phyloP scores from a whole-genome alignment of 306 rosid species.

The Citrullus amarus region DNA sequence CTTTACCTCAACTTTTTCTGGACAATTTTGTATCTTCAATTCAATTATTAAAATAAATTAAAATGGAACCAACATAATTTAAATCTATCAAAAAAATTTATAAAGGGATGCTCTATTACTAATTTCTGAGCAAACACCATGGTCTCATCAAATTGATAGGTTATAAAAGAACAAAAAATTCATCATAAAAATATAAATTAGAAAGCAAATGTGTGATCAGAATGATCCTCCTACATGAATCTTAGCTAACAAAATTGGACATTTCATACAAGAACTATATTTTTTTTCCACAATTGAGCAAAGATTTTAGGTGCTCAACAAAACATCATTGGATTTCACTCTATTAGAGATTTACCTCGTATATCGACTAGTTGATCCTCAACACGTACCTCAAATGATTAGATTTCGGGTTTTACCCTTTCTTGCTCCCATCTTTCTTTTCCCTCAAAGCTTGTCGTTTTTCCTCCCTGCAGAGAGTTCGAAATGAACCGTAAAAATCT shows the following conservation, averaged over 20 bases:
- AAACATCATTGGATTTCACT: neutral
- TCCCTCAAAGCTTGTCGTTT: conserved; percentile 51
- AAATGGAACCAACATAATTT: too few species aligned
- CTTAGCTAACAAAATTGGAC: conserved; percentile 1
- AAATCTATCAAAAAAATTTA: neutral
- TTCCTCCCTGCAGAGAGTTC: conserved; percentile 57
- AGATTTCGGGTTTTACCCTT: neutral
- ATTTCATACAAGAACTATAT: neutral
- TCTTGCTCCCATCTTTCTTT: conserved; percentile 17
- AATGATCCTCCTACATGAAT: neutral
- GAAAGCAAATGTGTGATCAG: neutral
- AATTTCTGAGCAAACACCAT: neutral
- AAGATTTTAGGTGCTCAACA: neutral
- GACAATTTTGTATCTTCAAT: too few species aligned
- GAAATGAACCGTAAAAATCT: neutral
- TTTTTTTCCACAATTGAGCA: neutral
- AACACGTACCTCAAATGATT: neutral
- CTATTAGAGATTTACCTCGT: neutral
- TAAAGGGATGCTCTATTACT: neutral
- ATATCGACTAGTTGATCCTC: neutral
- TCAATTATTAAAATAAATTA: too few species aligned
- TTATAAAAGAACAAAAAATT: neutral
- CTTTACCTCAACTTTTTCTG: too few species aligned
- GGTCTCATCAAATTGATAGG: neutral
- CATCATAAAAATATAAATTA: neutral